A percentile compares a stretch with the other conserved stretches of the same genome.
Evolutionary conservation across 495 filamentous ascomycete genomes (phyloP).

Genomic region (Bacidia rubella): DNA sequence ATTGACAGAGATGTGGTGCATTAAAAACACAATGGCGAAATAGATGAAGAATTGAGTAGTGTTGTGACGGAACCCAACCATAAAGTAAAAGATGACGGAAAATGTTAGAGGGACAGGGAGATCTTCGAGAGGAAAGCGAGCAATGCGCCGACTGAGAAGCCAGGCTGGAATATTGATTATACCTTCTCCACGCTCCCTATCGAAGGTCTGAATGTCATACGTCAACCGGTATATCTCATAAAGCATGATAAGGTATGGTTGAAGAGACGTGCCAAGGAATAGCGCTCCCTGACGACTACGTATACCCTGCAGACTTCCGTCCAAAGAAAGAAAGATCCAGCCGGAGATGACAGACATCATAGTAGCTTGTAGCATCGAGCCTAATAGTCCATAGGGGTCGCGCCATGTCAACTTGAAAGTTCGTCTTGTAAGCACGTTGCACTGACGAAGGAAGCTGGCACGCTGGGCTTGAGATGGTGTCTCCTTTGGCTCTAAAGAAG

Average conservation of each 20-base stretch:
- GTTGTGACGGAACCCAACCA: conserved; percentile 52
- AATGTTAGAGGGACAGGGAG: conserved; percentile 55
- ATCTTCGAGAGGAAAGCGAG: conserved; percentile 53
- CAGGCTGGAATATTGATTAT: conserved; percentile 55
- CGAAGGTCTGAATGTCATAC: conserved; percentile 57
- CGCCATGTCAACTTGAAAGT: conserved; percentile 52
- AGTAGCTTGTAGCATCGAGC: conserved; percentile 49
- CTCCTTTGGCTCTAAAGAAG: neutral
- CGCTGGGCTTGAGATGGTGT: conserved; percentile 1
- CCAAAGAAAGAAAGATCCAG: conserved; percentile 53
- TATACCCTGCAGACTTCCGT: conserved; percentile 45
- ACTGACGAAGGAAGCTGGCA: conserved; percentile 42
- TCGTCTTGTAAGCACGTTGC: conserved; percentile 48
- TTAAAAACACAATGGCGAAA: conserved; percentile 46
- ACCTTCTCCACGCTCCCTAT: conserved; percentile 57
- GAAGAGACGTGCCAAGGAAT: conserved; percentile 51
- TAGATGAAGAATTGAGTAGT: conserved; percentile 54
- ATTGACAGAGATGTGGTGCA: conserved; percentile 53
- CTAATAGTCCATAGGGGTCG: conserved; percentile 58
- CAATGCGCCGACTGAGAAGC: conserved; percentile 49
- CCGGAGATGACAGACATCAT: conserved; percentile 54
- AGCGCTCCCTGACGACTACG: conserved; percentile 53
- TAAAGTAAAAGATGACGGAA: conserved; percentile 58
- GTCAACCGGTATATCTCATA: conserved; percentile 61
- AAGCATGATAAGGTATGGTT: conserved; percentile 59